These are phyloP conservation scores for Syzygium syzygioides DNA, from an alignment of 441 rosid genomes.

Conservation along the genomic window DNA sequence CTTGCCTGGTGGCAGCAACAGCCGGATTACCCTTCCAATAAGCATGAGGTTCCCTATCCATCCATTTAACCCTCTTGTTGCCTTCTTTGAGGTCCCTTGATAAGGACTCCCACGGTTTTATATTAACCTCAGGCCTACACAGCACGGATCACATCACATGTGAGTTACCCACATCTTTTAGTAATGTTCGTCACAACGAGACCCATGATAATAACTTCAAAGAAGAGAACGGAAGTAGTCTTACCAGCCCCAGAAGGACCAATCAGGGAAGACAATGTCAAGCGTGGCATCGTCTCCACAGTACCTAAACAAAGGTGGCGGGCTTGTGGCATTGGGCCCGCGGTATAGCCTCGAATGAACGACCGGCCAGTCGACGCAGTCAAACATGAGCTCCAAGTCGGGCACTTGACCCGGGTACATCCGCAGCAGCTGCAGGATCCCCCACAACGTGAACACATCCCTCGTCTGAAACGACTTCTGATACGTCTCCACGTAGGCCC, in stretches of 20 bases:
- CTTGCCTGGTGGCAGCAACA: conserved; percentile 13
- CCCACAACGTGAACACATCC: conserved; percentile 65
- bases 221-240: background rate
- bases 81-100: conserved; percentile 9
- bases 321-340: conserved; percentile 28
- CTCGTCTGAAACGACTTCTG: conserved; percentile 40
- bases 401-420: conserved; percentile 54
- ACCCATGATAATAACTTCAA: background rate
- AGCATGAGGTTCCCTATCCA: conserved; percentile 9
- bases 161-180: background rate
- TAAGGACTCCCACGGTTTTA: conserved; percentile 9
- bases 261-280: conserved; percentile 65
- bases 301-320: conserved; percentile 62
- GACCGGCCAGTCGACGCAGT: conserved; percentile 69
- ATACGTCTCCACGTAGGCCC: conserved; percentile 43
- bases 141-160: background rate
- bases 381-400: conserved; percentile 65
- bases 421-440: conserved; percentile 53
- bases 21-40: conserved; percentile 17
- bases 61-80: conserved; percentile 5
- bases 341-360: conserved; percentile 12
- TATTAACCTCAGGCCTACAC: conserved; percentile 15
- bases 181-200: background rate
- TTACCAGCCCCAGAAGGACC: conserved; percentile 85
- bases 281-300: conserved; percentile 42